Percentiles rank a stretch among this genome's conserved stretches.
Conservation (phyloP, 1,284 basidiomycete species). For the Trichosporon ovoides region DNA sequence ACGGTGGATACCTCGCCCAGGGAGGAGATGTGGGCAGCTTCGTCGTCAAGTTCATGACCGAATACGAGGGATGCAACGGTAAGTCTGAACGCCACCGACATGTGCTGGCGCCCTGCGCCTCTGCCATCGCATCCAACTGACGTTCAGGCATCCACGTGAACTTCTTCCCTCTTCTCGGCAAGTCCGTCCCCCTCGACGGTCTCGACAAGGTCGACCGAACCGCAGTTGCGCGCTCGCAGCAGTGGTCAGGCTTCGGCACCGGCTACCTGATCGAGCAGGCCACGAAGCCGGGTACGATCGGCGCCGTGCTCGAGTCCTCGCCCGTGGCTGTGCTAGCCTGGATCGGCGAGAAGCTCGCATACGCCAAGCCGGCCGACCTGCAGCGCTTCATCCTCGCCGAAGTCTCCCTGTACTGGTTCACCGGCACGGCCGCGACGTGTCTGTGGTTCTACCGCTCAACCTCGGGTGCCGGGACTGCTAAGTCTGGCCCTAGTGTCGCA, state of each 20-base stretch:
- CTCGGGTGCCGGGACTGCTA: constrained; percentile 10
- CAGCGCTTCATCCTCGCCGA: constrained; percentile 38
- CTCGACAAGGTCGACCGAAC: constrained; percentile 14
- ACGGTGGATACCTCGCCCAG: constrained; percentile 40
- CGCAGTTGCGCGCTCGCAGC: constrained; percentile 10
- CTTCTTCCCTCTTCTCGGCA: constrained; percentile 22
- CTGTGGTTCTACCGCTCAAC: constrained; percentile 50
- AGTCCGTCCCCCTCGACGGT: constrained; percentile 9
- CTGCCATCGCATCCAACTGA: no score
- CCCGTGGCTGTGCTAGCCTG: constrained; percentile 49
- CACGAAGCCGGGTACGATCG: constrained; percentile 49
- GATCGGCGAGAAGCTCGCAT: constrained; percentile 49
- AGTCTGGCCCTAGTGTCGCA: constrained; percentile 10
- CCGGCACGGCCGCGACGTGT: constrained; percentile 47
- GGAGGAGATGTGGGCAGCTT: constrained; percentile 45
- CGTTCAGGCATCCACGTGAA: constrained; percentile 32
- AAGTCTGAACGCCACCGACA: constrained; percentile 7
- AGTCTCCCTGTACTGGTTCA: constrained; percentile 49
- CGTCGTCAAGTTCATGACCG: constrained; percentile 26
- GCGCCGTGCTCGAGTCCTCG: constrained; percentile 40
- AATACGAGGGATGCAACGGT: constrained; percentile 33
- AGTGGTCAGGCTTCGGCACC: constrained; percentile 16
- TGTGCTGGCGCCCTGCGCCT: neutral
- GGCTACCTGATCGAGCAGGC: constrained; percentile 29
- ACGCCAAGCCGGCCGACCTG: constrained; percentile 7